Conservation (phyloP, 2,329 filamentous ascomycete genomes). For the Penicillium sp. region DNA sequence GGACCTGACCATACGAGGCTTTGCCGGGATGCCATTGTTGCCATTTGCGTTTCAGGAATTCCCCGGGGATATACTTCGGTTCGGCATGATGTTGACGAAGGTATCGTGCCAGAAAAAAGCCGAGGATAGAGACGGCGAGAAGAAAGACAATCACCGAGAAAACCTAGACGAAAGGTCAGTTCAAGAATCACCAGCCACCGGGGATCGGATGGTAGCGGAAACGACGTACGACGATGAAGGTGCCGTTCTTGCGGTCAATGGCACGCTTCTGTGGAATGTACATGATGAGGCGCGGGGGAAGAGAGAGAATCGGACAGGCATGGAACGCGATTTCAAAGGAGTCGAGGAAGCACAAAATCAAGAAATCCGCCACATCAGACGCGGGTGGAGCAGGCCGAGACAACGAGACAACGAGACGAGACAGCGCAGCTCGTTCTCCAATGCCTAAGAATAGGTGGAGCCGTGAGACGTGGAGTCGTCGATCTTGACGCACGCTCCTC, state of each 20-base stretch:
- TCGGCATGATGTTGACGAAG: conserved; percentile 43
- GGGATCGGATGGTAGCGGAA: background rate
- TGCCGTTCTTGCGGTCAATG: conserved; percentile 18
- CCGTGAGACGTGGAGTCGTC: too few species aligned
- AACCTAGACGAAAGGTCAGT: background rate
- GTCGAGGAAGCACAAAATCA: conserved; percentile 4
- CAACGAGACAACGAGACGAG: conserved; percentile 6
- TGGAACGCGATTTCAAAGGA: conserved; percentile 11
- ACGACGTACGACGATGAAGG: conserved; percentile 30
- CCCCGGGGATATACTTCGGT: conserved; percentile 49
- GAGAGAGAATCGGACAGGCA: conserved; percentile 14
- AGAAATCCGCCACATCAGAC: too few species aligned
- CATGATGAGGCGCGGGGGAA: conserved; percentile 15
- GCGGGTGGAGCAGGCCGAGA: conserved; percentile 3
- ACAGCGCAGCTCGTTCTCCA: conserved; percentile 3
- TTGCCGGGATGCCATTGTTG: conserved; percentile 43
- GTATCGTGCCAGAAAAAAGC: conserved; percentile 34
- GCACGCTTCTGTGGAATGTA: conserved; percentile 22
- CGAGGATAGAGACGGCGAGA: conserved; percentile 21
- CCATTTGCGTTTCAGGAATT: conserved; percentile 49
- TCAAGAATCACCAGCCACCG: conserved; percentile 4
- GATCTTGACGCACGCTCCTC: too few species aligned
- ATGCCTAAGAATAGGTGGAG: too few species aligned
- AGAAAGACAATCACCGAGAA: conserved; percentile 27
- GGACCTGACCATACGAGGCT: conserved; percentile 40